Evolutionary conservation across 139 green algal species (phyloP), one percentile per base, ranked within the genome.

Genomic region (Edaphochlamys debaryana): DNA sequence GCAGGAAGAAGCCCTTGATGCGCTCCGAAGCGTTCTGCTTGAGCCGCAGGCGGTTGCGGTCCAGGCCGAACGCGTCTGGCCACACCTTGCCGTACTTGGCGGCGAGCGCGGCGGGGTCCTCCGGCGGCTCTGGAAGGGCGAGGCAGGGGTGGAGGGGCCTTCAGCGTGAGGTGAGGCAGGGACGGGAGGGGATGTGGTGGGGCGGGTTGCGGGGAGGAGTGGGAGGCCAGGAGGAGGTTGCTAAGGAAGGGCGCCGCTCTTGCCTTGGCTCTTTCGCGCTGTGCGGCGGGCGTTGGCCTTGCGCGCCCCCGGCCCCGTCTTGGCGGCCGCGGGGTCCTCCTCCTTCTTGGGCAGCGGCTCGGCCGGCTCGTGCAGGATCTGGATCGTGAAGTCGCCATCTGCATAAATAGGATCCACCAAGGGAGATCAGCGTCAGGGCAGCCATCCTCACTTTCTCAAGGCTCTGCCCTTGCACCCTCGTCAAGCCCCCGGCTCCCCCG

Each of bases 1-100:
- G 94, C 42, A 97, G 90, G 90, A 94, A 97, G 58, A 82, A 87
- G n/a, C 85, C 87, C 27, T 79, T 75, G 58, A 96, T 70, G 76
- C 87, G 68, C 79, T 92, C 92, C 20, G 73, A 85, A 72, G 82
- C 80, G 63, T 90, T 90, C 25, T 82, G 76, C 68, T 92, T 92
- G n/a, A 95, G 72, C 13, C 90, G 86, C 50, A 94, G 23, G 1
- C 91, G 84, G 32, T 69, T 69, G n/a, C 83, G 84, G 72, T 94
- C 92, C 54, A 94, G 52, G 27, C 90, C 92, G 85, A 95, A 94
- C 0, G 92, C 71, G 27, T 94, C 83, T 19, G 92, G 91, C 82
- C 87, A 94, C 69, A 89, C 34, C 29, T 45, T n/a, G 48, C 41
- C 62, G 32, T 56, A 11, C 42, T 73, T 74, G 63, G 45, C 42